phyloP scores from a whole-genome alignment of 129 eudicot genomes.

The Escallonia herrerae region DNA sequence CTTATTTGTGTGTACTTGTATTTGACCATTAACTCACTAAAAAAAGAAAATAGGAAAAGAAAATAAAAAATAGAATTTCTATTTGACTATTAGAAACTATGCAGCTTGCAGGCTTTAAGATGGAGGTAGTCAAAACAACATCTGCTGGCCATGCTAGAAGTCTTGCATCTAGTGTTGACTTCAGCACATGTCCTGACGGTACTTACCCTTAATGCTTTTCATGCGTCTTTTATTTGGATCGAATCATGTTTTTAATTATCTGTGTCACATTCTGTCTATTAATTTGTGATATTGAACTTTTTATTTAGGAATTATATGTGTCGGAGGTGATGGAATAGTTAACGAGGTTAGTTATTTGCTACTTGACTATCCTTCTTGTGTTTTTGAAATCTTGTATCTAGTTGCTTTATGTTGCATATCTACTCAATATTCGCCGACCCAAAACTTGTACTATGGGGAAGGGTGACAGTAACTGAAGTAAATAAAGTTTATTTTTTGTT shows the following conservation, averaged over 20 bases:
- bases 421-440: too few species aligned
- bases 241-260: background rate
- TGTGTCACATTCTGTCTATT: background rate
- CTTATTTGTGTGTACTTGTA: too few species aligned
- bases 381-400: background rate
- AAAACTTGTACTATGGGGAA: too few species aligned
- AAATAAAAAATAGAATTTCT: background rate
- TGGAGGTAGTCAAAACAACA: constrained; percentile 91
- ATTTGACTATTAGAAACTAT: background rate
- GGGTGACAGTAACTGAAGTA: too few species aligned
- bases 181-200: constrained; percentile 98
- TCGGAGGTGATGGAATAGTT: constrained; percentile 98
- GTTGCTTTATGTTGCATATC: background rate
- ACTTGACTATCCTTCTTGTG: background rate
- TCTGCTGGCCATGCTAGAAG: constrained; percentile 97
- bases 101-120: constrained; percentile 92
- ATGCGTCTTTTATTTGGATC: constrained; percentile 1
- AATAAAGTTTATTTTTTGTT: too few species aligned
- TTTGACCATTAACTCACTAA: too few species aligned
- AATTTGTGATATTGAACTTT: constrained; percentile 13
- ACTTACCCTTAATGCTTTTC: constrained; percentile 5
- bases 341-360: constrained; percentile 63
- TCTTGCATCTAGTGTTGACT: constrained; percentile 79
- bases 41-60: too few species aligned
- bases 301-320: constrained; percentile 90